A percentile compares a stretch with the other conserved stretches of the same genome.
phyloP scores from a whole-genome alignment of 176 grass and related monocot species.

The Chloris gayana region DNA sequence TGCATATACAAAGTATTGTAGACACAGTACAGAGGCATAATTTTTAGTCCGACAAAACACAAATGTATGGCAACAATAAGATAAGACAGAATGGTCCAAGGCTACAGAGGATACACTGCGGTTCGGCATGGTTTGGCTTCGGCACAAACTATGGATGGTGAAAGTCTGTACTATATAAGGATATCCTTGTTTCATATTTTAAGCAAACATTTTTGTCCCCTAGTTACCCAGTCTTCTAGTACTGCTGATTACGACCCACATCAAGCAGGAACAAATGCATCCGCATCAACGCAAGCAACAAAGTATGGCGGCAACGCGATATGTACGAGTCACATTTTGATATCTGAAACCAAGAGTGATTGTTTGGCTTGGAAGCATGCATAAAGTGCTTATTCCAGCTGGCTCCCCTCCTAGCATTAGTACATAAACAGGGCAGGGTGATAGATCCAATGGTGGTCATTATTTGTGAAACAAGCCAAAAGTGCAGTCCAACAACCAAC shows the following conservation, averaged over 20 bases:
- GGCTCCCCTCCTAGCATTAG: not conserved
- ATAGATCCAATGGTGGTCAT: conserved; percentile 6
- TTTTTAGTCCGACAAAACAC: not conserved
- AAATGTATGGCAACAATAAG: conserved; percentile 15
- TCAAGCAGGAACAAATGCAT: conserved; percentile 4
- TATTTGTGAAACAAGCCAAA: not conserved
- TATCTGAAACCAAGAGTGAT: not conserved
- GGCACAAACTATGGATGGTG: conserved; percentile 24
- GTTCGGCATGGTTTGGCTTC: not conserved
- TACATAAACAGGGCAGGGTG: not conserved
- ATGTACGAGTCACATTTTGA: conserved; percentile 4
- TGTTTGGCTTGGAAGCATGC: not conserved
- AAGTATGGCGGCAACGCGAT: conserved; percentile 7
- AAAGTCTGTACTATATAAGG: no score
- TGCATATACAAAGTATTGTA: not conserved
- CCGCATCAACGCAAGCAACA: not conserved
- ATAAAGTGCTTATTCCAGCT: not conserved
- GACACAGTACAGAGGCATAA: conserved; percentile 3
- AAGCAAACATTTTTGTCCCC: conserved; percentile 1
- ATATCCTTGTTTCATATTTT: not conserved
- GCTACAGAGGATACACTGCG: conserved; percentile 1
- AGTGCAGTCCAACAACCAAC: not conserved
- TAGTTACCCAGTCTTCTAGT: not conserved
- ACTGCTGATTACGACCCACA: conserved; percentile 10
- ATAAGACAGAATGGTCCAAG: not conserved